Evolutionary conservation across 192 early-diverging fungal genomes (phyloP).

Genomic region (Coemansia sp.): DNA sequence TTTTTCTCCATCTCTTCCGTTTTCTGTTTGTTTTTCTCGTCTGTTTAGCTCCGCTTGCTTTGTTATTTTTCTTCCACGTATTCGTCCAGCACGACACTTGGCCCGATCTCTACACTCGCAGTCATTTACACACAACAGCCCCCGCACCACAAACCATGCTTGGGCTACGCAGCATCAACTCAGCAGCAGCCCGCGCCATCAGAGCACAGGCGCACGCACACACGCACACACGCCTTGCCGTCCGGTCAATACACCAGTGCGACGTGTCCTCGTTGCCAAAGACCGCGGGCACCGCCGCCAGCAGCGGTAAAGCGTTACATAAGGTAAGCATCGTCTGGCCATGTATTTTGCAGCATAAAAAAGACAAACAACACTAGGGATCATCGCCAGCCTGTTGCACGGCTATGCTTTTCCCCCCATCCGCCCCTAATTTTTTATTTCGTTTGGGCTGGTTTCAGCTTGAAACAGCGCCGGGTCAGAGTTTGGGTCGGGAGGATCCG

Average conservation of each 20-base stretch:
- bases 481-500: not conserved
- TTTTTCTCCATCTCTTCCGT: no score
- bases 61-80: no score
- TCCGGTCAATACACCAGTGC: not conserved
- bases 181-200: not conserved
- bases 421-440: no score
- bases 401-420: not conserved
- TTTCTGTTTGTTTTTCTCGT: no score
- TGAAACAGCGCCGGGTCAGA: not conserved
- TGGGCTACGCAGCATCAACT: not conserved
- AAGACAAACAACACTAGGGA: not conserved
- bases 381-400: not conserved
- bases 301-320: not conserved
- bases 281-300: not conserved
- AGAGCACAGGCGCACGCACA: not conserved
- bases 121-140: not conserved
- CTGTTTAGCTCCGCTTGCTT: no score
- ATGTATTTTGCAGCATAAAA: not conserved
- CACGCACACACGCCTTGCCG: no score
- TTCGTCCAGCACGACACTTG: no score
- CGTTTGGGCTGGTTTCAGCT: not conserved
- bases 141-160: not conserved
- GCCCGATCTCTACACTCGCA: not conserved
- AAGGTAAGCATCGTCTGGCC: not conserved
- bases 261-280: not conserved